Conservation (phyloP, 2,329 filamentous ascomycete genomes). For the Trichothecium roseum region DNA sequence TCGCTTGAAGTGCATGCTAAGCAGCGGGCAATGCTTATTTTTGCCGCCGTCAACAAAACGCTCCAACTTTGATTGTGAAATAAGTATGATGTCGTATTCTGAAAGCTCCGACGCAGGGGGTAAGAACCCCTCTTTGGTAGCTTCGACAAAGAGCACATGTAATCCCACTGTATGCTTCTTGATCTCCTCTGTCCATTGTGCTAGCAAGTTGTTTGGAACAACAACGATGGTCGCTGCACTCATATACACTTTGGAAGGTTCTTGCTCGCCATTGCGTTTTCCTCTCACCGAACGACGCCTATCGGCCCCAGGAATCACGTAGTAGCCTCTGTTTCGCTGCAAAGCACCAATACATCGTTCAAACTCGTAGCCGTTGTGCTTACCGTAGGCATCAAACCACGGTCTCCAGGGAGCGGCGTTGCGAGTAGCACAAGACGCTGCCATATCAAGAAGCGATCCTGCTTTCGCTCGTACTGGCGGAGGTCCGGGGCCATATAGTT, state of each 20-base stretch:
- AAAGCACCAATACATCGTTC: slow-evolving; percentile 45
- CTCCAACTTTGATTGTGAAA: slow-evolving; percentile 66
- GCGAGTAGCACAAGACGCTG: slow-evolving; percentile 56
- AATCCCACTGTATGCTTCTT: slow-evolving; percentile 62
- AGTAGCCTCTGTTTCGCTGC: slow-evolving; percentile 45
- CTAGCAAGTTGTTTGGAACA: slow-evolving; percentile 71
- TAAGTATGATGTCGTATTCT: slow-evolving; percentile 65
- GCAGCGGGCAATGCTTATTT: slow-evolving; percentile 35
- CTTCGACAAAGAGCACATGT: slow-evolving; percentile 47
- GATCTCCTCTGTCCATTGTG: slow-evolving; percentile 79
- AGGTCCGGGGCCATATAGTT: slow-evolving; percentile 38
- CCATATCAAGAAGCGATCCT: slow-evolving; percentile 64
- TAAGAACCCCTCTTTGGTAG: slow-evolving; percentile 37
- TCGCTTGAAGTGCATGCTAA: slow-evolving; percentile 69
- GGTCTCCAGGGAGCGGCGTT: slow-evolving; percentile 60
- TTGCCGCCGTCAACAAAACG: slow-evolving; percentile 39
- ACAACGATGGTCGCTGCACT: slow-evolving; percentile 66
- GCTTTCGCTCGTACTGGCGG: slow-evolving; percentile 31
- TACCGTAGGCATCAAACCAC: slow-evolving; percentile 41
- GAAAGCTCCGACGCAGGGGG: slow-evolving; percentile 50
- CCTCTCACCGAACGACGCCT: slow-evolving; percentile 15
- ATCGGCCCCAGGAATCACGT: slow-evolving; percentile 39
- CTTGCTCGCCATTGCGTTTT: slow-evolving; percentile 3
- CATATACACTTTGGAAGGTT: slow-evolving; percentile 40
- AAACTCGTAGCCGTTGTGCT: slow-evolving; percentile 37